A percentile compares a stretch with the other conserved stretches of the same genome.
Conservation (phyloP, 192 early-diverging fungal species). For the Dimargaris cristalligena region DNA sequence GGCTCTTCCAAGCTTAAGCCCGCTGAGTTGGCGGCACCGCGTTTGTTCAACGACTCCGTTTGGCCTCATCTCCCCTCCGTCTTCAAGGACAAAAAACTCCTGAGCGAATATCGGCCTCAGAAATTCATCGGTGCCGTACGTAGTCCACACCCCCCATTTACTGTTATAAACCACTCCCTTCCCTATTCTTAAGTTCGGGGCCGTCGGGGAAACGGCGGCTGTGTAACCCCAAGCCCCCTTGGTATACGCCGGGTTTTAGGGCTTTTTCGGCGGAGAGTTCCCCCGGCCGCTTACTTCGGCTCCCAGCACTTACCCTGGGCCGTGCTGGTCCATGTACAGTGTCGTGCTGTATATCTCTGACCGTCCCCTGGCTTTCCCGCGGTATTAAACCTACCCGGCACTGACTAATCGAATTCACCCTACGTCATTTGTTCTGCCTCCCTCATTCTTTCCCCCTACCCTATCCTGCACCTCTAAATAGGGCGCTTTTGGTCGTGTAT, state of each 20-base stretch:
- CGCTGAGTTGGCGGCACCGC: not conserved
- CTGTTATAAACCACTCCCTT: too few species aligned
- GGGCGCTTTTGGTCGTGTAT: constrained; percentile 85
- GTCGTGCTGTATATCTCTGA: not conserved
- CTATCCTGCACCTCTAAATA: constrained; percentile 18
- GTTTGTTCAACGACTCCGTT: constrained; percentile 6
- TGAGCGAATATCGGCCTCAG: not conserved
- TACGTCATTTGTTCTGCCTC: not conserved
- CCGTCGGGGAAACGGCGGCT: too few species aligned
- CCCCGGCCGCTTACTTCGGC: too few species aligned
- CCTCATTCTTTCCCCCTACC: constrained; percentile 1
- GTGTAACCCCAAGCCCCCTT: too few species aligned
- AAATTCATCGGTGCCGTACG: constrained; percentile 7
- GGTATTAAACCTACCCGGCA: not conserved
- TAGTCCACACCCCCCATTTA: too few species aligned
- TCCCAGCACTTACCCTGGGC: too few species aligned
- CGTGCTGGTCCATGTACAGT: not conserved
- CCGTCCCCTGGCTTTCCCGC: too few species aligned
- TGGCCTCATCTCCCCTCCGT: constrained; percentile 9
- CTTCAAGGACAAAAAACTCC: constrained; percentile 1
- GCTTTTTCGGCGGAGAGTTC: too few species aligned
- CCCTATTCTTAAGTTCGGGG: too few species aligned
- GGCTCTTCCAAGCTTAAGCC: not conserved
- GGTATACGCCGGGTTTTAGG: too few species aligned
- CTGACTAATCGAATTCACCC: not conserved